A percentile compares a stretch with the other conserved stretches of the same genome.
Evolutionary conservation across 108 stramenopile species (phyloP).

Genomic region (Nannochloropsis gaditana): DNA sequence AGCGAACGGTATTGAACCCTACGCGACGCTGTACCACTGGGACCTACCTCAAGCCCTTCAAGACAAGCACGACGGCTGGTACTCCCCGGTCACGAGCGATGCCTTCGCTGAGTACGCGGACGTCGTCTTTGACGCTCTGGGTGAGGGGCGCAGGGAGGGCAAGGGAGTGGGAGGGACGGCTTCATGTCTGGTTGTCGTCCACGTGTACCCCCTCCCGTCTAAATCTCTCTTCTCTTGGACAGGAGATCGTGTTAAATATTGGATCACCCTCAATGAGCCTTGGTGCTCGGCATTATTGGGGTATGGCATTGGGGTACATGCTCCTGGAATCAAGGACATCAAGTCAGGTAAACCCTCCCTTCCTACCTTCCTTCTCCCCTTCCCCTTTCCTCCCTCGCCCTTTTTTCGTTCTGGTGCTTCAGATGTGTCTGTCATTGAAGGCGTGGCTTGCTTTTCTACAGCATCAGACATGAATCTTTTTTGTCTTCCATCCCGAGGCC

Average conservation of each 20-base stretch:
- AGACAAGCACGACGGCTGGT: conserved; percentile 38
- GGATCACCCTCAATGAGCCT: conserved; percentile 79
- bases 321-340: conserved; percentile 61
- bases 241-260: conserved; percentile 46
- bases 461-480: no score
- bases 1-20: conserved; percentile 67
- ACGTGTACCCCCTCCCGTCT: conserved; percentile 49
- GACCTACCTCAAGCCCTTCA: conserved; percentile 78
- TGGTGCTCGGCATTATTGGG: conserved; percentile 77
- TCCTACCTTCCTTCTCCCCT: neutral
- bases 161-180: conserved; percentile 70
- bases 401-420: no score
- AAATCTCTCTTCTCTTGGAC: conserved; percentile 62
- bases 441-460: no score
- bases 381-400: neutral
- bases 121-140: conserved; percentile 66
- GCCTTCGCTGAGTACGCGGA: conserved; percentile 71
- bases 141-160: conserved; percentile 73
- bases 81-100: conserved; percentile 43
- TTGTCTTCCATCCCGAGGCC: no score
- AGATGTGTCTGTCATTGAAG: no score
- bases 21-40: conserved; percentile 89
- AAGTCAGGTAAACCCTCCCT: conserved; percentile 38
- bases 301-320: conserved; percentile 73
- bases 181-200: conserved; percentile 63